Evolutionary conservation across 2,329 filamentous ascomycete genomes (phyloP), one percentile per base, ranked within the genome.

Genomic region (Cordyceps farinosa): DNA sequence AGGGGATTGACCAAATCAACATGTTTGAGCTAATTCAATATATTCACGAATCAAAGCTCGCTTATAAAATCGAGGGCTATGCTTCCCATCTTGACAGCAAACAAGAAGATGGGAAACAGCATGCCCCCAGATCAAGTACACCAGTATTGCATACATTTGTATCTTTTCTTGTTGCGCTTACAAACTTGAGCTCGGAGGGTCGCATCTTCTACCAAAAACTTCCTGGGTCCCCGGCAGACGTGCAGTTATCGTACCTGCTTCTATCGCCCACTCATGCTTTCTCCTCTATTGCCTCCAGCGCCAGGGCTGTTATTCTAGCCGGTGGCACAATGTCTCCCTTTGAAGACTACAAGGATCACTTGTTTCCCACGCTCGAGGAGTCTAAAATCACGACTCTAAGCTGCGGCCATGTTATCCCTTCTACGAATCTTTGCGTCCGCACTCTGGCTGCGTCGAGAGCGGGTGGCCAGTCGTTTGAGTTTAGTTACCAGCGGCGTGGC

Each of bases 291-390:
- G 91, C 94, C 2, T 87, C 91, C 36, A 87, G 90, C 66, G 92
- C 95, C 0, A 84, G 92, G 64, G 91, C 94, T 2, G 90, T 99
- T 3, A 89, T 99, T 48, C 80, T 99, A 3, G 95, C 93, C 0
- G 95, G 95, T 64, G 95, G 95, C 29, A 99, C 95, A 32, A 98
- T 99, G 95, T 96, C 95, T 2, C 95, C 95, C 0, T 96, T 98
- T 79, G 85, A 89, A 30, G 95, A 98, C 76, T 99, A 97, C 75
- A 87, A 84, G 42, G 84, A 89, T 4, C 91, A 97, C 69, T 81
- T 99, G 0, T 95, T 99, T 66, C 90, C 94, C 0, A 89, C 90
- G 55, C 75, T 97, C 0, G 73, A 84, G 0, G 68, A 81, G 0
- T 75, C 79, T 0, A 86, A 86, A 63, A 84, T 98, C 51, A 88